Evolutionary conservation across 345 rosid species (phyloP).

Genomic region (Brassica juncea): DNA sequence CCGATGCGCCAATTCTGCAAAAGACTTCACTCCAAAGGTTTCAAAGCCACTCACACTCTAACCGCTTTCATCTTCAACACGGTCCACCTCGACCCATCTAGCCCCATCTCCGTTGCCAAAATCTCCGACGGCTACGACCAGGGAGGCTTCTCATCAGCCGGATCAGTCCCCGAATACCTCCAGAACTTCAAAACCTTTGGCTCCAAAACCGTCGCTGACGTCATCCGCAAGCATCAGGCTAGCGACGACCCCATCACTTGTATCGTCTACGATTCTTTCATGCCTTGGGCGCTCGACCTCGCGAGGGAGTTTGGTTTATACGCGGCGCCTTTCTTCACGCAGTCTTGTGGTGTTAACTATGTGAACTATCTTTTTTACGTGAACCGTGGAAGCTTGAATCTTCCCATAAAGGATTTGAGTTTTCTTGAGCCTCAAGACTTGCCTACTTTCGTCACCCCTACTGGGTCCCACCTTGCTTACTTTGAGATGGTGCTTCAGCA

Average conservation of each 20-base stretch:
- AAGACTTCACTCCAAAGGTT: conserved; percentile 51
- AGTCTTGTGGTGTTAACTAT: conserved; percentile 60
- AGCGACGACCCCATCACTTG: conserved; percentile 48
- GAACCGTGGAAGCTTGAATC: conserved; percentile 40
- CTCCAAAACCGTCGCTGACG: conserved; percentile 48
- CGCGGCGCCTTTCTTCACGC: conserved; percentile 71
- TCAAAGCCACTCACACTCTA: conserved; percentile 45
- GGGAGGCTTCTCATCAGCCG: conserved; percentile 22
- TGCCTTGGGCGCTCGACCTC: conserved; percentile 69
- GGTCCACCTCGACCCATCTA: conserved; percentile 15
- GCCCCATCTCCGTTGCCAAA: conserved; percentile 18
- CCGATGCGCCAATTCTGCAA: conserved; percentile 62
- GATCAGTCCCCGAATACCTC: conserved; percentile 39
- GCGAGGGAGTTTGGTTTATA: conserved; percentile 52
- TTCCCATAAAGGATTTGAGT: conserved; percentile 48
- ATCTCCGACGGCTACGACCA: conserved; percentile 23
- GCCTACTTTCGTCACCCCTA: conserved; percentile 54
- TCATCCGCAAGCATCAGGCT: conserved; percentile 34
- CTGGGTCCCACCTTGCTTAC: conserved; percentile 54
- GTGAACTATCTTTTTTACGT: conserved; percentile 48
- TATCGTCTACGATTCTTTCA: conserved; percentile 61
- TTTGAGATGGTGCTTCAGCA: conserved; percentile 55
- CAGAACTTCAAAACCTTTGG: conserved; percentile 44
- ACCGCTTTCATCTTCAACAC: conserved; percentile 45
- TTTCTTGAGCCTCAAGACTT: conserved; percentile 53